Percentiles rank a stretch among this genome's conserved stretches.
Conservation (phyloP, 2,329 filamentous ascomycete species). For the Lecanosticta acicola region DNA sequence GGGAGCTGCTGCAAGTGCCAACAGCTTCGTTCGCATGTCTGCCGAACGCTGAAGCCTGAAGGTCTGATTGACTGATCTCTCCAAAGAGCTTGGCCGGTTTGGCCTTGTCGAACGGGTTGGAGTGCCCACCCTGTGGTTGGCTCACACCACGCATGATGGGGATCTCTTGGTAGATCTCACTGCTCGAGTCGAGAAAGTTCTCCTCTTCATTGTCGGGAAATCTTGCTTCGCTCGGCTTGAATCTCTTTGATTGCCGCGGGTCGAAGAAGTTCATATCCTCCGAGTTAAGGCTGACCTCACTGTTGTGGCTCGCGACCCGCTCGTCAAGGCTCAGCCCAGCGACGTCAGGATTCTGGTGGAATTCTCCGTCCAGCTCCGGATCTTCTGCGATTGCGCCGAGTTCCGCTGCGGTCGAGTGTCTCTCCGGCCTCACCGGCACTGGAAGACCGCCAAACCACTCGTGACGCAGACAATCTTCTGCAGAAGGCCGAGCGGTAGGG, state of each 20-base stretch:
- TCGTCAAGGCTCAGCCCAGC: slow-evolving; percentile 61
- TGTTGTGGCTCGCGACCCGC: slow-evolving; percentile 22
- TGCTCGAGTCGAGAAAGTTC: slow-evolving; percentile 33
- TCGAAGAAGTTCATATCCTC: slow-evolving; percentile 36
- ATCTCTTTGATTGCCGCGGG: slow-evolving; percentile 40
- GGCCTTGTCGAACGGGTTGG: slow-evolving; percentile 4
- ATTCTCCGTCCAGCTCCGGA: slow-evolving; percentile 48
- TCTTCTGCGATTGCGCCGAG: slow-evolving; percentile 51
- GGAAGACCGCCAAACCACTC: slow-evolving; percentile 57
- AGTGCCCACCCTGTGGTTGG: slow-evolving; percentile 10
- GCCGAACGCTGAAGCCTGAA: slow-evolving; percentile 44
- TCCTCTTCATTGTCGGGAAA: slow-evolving; percentile 34
- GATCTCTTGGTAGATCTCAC: slow-evolving; percentile 33
- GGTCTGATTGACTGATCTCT: slow-evolving; percentile 53
- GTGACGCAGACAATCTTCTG: slow-evolving; percentile 63
- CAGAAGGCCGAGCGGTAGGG: slow-evolving; percentile 69
- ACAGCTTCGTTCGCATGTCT: slow-evolving; percentile 2
- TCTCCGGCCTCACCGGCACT: slow-evolving; percentile 11
- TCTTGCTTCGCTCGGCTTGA: slow-evolving; percentile 37
- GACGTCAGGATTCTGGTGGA: slow-evolving; percentile 46
- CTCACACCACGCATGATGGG: slow-evolving; percentile 21
- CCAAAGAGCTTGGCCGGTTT: slow-evolving; percentile 49
- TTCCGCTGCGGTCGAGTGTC: slow-evolving; percentile 16
- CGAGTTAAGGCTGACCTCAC: slow-evolving; percentile 31
- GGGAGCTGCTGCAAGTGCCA: slow-evolving; percentile 5